These are phyloP conservation scores for Verticillium longisporum DNA, from an alignment of 2,329 filamentous ascomycete species.

Conservation along the genomic window DNA sequence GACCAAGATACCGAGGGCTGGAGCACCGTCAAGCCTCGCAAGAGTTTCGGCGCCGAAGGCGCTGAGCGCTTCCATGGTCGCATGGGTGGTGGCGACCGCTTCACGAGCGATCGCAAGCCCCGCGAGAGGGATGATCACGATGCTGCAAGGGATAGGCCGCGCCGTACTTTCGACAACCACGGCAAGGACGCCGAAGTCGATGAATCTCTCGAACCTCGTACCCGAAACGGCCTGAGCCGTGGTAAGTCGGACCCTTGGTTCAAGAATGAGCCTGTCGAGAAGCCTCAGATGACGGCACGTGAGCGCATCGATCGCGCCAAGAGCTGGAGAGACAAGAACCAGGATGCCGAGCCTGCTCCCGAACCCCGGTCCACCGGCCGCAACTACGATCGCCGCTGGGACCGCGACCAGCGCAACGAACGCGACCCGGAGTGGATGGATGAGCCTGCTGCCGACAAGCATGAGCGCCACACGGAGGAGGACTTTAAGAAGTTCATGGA, in stretches of 20 bases:
- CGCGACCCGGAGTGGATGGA: conserved; percentile 92
- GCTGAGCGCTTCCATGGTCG: conserved; percentile 64
- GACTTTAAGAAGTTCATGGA: conserved; percentile 96
- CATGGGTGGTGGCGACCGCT: conserved; percentile 47
- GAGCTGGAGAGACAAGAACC: conserved; percentile 51
- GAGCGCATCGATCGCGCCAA: conserved; percentile 52
- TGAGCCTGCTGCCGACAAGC: conserved; percentile 60
- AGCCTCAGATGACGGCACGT: conserved; percentile 30
- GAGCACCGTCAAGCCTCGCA: conserved; percentile 67
- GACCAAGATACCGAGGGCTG: conserved; percentile 64
- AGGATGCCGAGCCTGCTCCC: conserved; percentile 26
- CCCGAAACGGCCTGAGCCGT: conserved; percentile 59
- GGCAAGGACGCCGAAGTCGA: conserved; percentile 35
- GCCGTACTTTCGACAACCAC: conserved; percentile 44
- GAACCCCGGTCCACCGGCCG: conserved; percentile 42
- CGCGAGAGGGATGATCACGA: conserved; percentile 53
- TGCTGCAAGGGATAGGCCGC: conserved; percentile 36
- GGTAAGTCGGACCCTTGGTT: conserved; percentile 71
- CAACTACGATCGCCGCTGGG: conserved; percentile 43
- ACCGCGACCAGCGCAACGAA: conserved; percentile 56
- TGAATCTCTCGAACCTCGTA: conserved; percentile 46
- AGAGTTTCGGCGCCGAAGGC: conserved; percentile 66
- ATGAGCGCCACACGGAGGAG: conserved; percentile 71
- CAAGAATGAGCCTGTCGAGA: conserved; percentile 44
- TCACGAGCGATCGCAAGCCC: conserved; percentile 33